A percentile compares a stretch with the other conserved stretches of the same genome.
Conservation (phyloP, 2,329 filamentous ascomycete genomes). For the Phyllachora maydis region DNA sequence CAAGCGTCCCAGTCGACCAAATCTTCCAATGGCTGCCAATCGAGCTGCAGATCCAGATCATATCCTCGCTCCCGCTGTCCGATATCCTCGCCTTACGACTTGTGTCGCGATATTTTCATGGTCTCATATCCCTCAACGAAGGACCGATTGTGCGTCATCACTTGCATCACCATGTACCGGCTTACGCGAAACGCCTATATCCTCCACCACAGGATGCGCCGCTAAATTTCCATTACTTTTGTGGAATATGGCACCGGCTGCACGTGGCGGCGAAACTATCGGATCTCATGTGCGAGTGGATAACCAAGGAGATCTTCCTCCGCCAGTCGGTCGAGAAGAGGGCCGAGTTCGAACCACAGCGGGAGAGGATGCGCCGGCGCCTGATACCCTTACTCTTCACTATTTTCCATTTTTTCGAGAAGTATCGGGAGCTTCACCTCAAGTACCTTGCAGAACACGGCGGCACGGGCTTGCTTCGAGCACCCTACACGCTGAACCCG, state of each 20-base stretch:
- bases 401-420: conserved; percentile 48
- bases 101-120: conserved; percentile 36
- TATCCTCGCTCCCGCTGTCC: conserved; percentile 35
- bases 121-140: conserved; percentile 38
- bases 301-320: conserved; percentile 44
- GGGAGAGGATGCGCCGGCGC: conserved; percentile 41
- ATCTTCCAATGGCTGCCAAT: conserved; percentile 37
- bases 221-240: conserved; percentile 38
- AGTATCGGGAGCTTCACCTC: conserved; percentile 36
- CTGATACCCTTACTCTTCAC: conserved; percentile 43
- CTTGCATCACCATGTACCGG: conserved; percentile 35
- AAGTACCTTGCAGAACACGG: conserved; percentile 30
- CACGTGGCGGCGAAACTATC: conserved; percentile 44
- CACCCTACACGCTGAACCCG: conserved; percentile 39
- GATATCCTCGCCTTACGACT: conserved; percentile 38
- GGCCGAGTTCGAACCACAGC: conserved; percentile 36
- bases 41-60: conserved; percentile 42
- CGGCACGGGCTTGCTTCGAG: conserved; percentile 25
- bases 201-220: conserved; percentile 24
- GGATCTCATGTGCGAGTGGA: conserved; percentile 40
- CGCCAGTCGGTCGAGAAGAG: conserved; percentile 32
- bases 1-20: conserved; percentile 25
- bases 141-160: conserved; percentile 39
- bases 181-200: conserved; percentile 38
- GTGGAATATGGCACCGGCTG: conserved; percentile 43